Base-by-base conservation (phyloP, 192 early-diverging fungal species). In the Cetraspora pellucida region DNA sequence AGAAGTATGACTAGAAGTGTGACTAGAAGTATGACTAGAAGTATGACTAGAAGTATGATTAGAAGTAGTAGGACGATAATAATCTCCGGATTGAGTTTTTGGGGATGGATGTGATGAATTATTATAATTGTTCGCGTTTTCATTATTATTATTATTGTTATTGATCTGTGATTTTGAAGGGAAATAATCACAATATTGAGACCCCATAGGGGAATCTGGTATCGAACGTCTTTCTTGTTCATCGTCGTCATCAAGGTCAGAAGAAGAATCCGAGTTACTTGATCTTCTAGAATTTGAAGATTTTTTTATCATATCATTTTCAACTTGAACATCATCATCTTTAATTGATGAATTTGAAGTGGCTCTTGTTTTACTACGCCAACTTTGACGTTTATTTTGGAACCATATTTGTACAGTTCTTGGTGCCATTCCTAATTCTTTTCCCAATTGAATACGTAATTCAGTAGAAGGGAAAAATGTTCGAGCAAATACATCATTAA, bases 371-470 rank as follows among this genome's bases (percentile, higher is more conserved):
- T 74, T 74, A 16, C 72, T 74, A 23, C 72, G 52, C 72, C 72
- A 74, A 63, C 89, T 89, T 79, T 96, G 95, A 44, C 96, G 88
- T 78, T 91, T 91, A 86, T 98, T 98, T 81, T 98, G 96, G 82
- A 98, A 98, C 96, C 96, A 98, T 66, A 98, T 94, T 84, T 98
- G 96, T 23, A 98, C 93, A 0, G 93, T 94, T 49, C 95, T 89
- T 23, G 95, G 94, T 47, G 91, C 90, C 96, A 98, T 96, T 55
- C 90, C 90, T 55, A 95, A 88, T 66, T 92, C 85, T 68, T 88
- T 86, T 71, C 93, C 94, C 0, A 98, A 85, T 27, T 89, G 85
- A 70, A 90, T 79, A 75, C 96, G 89, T 81, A 91, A 84, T 71
- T 94, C 91, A 1, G 93, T 93, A 45, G 91, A 92, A 21, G 96